Evolutionary conservation across 192 early-diverging fungal genomes (phyloP).

Genomic region (Backusella tuberculispora): DNA sequence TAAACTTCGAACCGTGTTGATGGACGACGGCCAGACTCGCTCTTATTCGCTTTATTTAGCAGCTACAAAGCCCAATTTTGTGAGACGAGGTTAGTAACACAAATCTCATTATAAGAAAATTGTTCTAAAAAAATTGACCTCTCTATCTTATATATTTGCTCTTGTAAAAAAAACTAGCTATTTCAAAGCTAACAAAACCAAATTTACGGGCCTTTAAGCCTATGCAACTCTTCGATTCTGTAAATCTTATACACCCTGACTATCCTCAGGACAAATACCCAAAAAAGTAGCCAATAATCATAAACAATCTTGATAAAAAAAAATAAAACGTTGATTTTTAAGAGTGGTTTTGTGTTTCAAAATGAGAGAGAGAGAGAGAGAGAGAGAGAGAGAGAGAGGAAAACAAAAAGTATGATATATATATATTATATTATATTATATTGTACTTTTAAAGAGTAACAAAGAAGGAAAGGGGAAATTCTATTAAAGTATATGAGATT

Average conservation of each 20-base stretch:
- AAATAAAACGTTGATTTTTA: neutral
- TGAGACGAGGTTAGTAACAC: slow-evolving; percentile 22
- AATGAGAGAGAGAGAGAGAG: too few species aligned
- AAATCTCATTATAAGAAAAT: neutral
- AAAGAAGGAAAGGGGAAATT: too few species aligned
- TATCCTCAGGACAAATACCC: neutral
- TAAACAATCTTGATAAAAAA: neutral
- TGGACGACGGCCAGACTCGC: slow-evolving; percentile 42
- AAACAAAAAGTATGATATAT: too few species aligned
- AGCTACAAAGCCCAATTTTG: slow-evolving; percentile 34
- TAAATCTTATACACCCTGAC: slow-evolving; percentile 2
- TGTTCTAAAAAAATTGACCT: neutral
- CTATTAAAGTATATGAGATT: too few species aligned
- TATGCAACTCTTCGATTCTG: slow-evolving; percentile 1
- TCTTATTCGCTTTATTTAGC: slow-evolving; percentile 43
- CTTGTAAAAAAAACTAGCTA: neutral
- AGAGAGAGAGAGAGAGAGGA: too few species aligned
- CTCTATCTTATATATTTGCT: too few species aligned
- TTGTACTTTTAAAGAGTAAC: too few species aligned
- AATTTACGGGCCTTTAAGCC: neutral
- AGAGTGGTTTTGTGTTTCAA: neutral
- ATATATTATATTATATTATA: too few species aligned
- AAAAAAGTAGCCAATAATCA: neutral
- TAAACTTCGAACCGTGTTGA: slow-evolving; percentile 24
- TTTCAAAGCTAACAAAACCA: neutral